These are phyloP conservation scores for Ophiostoma fasciatum DNA, from an alignment of 2,329 filamentous ascomycete species.

Conservation along the genomic window DNA sequence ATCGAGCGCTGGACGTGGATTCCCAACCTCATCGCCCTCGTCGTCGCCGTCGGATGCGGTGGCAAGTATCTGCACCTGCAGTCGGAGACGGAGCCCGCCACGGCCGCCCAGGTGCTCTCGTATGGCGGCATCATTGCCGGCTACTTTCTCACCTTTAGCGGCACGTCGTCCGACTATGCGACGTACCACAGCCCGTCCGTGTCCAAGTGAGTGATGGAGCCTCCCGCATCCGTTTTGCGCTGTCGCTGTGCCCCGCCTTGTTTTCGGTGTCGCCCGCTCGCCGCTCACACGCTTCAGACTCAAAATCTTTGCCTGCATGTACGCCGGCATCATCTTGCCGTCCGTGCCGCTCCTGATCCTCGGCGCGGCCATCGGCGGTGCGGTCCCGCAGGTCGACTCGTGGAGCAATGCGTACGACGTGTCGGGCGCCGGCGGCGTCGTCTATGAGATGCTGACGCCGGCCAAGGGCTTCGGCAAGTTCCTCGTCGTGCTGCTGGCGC, in stretches of 20 bases:
- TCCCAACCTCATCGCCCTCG: constrained; percentile 34
- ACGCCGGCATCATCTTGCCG: constrained; percentile 34
- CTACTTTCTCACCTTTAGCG: constrained; percentile 40
- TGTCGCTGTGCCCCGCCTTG: neutral
- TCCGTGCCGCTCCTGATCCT: constrained; percentile 34
- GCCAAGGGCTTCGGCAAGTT: constrained; percentile 32
- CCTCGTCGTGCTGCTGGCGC: constrained; percentile 29
- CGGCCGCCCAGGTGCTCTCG: constrained; percentile 24
- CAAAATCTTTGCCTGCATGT: constrained; percentile 32
- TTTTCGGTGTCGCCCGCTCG: constrained; percentile 7
- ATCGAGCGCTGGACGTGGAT: constrained; percentile 44
- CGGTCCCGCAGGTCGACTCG: constrained; percentile 26
- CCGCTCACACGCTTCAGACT: no score
- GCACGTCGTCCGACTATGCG: constrained; percentile 41
- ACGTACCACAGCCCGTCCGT: constrained; percentile 35
- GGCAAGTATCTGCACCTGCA: constrained; percentile 34
- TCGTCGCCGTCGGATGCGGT: constrained; percentile 38
- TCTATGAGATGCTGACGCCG: constrained; percentile 30
- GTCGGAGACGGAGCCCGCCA: constrained; percentile 22
- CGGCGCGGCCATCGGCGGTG: constrained; percentile 35
- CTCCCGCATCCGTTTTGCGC: no score
- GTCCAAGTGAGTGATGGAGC: constrained; percentile 25
- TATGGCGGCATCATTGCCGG: constrained; percentile 33
- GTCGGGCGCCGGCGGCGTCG: constrained; percentile 29
- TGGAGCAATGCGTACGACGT: constrained; percentile 27